Evolutionary conservation across 768 basidiomycete genomes (phyloP).

Genomic region (Neoboletus brunneissimus): DNA sequence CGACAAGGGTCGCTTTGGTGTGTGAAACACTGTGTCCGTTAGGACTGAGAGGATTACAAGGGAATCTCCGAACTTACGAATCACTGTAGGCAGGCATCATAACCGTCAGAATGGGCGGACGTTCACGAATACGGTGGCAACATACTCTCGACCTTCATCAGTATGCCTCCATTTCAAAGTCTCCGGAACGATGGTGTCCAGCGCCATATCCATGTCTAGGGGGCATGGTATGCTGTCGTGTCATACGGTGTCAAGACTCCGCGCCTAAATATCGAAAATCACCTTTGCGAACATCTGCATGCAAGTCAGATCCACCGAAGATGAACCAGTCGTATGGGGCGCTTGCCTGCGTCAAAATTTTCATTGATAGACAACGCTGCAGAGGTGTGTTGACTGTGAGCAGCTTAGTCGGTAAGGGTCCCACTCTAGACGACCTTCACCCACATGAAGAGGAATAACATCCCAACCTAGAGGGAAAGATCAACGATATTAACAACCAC

Average conservation of each 20-base stretch:
- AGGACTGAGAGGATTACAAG: background rate
- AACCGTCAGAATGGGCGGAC: conserved; percentile 1
- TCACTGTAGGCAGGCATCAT: conserved; percentile 46
- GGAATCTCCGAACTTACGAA: conserved; percentile 51
- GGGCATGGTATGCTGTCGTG: conserved; percentile 33
- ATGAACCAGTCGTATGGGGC: background rate
- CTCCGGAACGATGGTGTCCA: conserved; percentile 88
- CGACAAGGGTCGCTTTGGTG: conserved; percentile 84
- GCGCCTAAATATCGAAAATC: conserved; percentile 4
- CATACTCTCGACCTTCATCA: conserved; percentile 89
- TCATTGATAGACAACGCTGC: conserved; percentile 84
- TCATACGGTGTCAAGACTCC: conserved; percentile 22
- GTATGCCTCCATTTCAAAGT: conserved; percentile 77
- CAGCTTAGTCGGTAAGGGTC: conserved; percentile 14
- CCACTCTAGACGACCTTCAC: conserved; percentile 21
- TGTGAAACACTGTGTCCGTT: conserved; percentile 68
- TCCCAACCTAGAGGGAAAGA: conserved; percentile 57
- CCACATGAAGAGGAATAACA: conserved; percentile 87
- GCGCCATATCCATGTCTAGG: conserved; percentile 91
- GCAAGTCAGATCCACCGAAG: conserved; percentile 8
- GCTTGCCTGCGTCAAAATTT: conserved; percentile 76
- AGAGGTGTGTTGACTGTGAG: conserved; percentile 69
- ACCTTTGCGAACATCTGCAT: conserved; percentile 45
- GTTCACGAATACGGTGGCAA: background rate
- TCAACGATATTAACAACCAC: background rate